Conservation (phyloP, 1,284 basidiomycete genomes). For the Apiotrichum gamsii region DNA sequence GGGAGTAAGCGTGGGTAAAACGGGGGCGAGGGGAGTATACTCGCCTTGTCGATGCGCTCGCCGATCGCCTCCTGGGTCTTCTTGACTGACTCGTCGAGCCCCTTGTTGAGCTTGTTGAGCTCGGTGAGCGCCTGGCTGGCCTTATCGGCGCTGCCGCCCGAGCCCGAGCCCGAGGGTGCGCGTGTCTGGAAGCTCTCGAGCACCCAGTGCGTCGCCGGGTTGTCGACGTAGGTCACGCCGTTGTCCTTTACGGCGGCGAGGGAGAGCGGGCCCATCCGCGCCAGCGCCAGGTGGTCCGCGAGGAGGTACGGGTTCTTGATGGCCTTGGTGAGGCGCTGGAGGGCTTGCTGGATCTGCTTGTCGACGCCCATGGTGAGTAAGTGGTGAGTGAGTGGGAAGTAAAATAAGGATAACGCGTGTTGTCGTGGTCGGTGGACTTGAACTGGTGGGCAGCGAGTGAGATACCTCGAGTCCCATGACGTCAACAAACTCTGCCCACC, state of each 20-base stretch:
- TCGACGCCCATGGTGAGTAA: no score
- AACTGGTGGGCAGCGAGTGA: no score
- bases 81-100: neutral
- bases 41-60: conserved; percentile 9
- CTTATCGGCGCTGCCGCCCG: neutral
- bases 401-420: no score
- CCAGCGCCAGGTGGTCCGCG: conserved; percentile 11
- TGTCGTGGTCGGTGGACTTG: no score
- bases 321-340: conserved; percentile 2
- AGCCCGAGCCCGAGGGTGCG: neutral
- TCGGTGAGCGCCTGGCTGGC: conserved; percentile 8
- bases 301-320: conserved; percentile 7
- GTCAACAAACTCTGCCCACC: no score
- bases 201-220: conserved; percentile 13
- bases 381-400: no score
- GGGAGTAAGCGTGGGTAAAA: neutral
- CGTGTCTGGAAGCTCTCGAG: conserved; percentile 7
- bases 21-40: no score
- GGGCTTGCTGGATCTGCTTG: conserved; percentile 6
- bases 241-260: conserved; percentile 4
- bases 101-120: conserved; percentile 3
- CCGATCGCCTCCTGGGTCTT: conserved; percentile 8
- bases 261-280: conserved; percentile 6
- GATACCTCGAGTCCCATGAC: no score
- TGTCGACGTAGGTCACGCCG: conserved; percentile 10